Conservation (phyloP, 305 asterid genomes). For the Fraxinus velutina region DNA sequence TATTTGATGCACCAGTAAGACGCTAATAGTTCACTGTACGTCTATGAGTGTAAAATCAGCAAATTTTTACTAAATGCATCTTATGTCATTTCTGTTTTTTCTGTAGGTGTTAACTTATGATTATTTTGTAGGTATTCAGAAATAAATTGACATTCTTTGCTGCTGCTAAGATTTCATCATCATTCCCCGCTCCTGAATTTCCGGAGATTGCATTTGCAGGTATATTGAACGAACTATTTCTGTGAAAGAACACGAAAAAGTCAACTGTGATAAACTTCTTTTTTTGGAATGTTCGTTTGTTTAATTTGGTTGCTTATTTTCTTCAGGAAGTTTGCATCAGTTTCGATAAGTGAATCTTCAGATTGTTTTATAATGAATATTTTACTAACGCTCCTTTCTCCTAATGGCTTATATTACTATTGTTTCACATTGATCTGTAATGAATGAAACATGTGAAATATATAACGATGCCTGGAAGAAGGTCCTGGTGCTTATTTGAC, state of each 20-base stretch:
- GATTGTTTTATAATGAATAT: neutral
- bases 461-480: neutral
- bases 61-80: neutral
- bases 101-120: constrained; percentile 17
- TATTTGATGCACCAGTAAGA: constrained; percentile 16
- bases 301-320: constrained; percentile 5
- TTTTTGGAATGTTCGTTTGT: neutral
- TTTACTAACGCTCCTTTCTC: neutral
- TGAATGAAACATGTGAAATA: neutral
- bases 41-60: constrained; percentile 23
- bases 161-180: constrained; percentile 88
- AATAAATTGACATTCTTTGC: constrained; percentile 84
- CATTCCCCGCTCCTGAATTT: constrained; percentile 85
- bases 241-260: neutral
- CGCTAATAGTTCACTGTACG: constrained; percentile 4
- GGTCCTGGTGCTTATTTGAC: constrained; percentile 12
- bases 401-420: neutral
- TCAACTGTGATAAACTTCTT: neutral
- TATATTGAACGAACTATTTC: constrained; percentile 20
- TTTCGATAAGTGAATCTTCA: neutral
- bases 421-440: neutral
- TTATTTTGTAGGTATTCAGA: constrained; percentile 68
- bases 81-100: constrained; percentile 12
- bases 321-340: constrained; percentile 9
- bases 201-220: constrained; percentile 99